A percentile compares a stretch with the other conserved stretches of the same genome.
Conservation (phyloP, 2,329 filamentous ascomycete species). For the Epichloe amarillans region DNA sequence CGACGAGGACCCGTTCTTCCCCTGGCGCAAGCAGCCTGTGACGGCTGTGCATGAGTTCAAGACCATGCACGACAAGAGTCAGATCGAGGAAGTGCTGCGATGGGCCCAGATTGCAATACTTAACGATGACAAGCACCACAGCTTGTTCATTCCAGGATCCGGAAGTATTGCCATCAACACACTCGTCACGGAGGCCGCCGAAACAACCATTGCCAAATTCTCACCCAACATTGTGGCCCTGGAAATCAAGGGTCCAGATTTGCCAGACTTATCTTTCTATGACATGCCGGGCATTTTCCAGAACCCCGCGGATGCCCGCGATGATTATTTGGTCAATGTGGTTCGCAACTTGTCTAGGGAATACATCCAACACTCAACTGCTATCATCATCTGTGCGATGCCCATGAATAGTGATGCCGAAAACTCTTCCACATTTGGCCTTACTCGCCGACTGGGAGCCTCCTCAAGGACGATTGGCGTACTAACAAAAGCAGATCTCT, state of each 20-base stretch:
- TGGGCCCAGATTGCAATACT: conserved; percentile 69
- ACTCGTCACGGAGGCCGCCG: conserved; percentile 21
- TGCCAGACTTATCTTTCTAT: conserved; percentile 69
- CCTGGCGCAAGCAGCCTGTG: conserved; percentile 44
- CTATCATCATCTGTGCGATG: conserved; percentile 64
- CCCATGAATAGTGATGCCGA: conserved; percentile 69
- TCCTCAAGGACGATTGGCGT: conserved; percentile 55
- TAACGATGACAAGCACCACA: conserved; percentile 45
- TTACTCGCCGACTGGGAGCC: conserved; percentile 46
- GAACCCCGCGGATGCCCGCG: conserved; percentile 47
- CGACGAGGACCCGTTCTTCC: conserved; percentile 41
- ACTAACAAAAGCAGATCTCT: conserved; percentile 71
- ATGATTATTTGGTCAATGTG: conserved; percentile 56
- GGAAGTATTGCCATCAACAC: conserved; percentile 26
- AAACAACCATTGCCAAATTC: conserved; percentile 48
- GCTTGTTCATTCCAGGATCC: conserved; percentile 40
- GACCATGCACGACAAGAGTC: conserved; percentile 42
- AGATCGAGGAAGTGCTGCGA: conserved; percentile 54
- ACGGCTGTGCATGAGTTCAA: conserved; percentile 45
- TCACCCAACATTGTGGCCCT: conserved; percentile 71
- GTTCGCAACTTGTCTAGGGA: conserved; percentile 56
- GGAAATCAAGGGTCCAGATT: conserved; percentile 56
- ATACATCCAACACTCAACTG: conserved; percentile 56
- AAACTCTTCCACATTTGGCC: conserved; percentile 55
- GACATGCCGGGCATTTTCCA: conserved; percentile 76